Base-by-base conservation (phyloP, 805 yeast genomes). In the Starmerella sp. region DNA sequence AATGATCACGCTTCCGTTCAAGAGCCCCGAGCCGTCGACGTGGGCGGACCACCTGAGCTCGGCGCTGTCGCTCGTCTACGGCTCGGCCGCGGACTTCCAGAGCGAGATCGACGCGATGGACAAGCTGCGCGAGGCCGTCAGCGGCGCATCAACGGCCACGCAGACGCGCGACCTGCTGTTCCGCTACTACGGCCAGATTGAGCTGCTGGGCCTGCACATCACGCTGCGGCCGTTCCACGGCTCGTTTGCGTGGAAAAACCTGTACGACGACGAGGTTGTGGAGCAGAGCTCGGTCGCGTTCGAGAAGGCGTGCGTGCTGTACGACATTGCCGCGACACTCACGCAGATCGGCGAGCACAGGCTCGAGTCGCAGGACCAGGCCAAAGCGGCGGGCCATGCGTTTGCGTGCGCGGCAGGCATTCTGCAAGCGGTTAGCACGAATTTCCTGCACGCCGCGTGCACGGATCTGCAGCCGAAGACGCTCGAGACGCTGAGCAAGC, bases 371-470 rank as follows among this genome's bases (percentile, higher is more conserved):
- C 43, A 62, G 15, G 68, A 63, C 31, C 62, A 62, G 29, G 52
- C 42, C 11, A 46, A 66, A 37, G 46, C 54, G 9, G 74, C 88
- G 0, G 75, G 82, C 57, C 78, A 77, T 41, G 68, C 73, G 49
- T 78, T 84, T 63, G 87, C 87, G 57, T 82, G 81, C 55, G 81
- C 96, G 1, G 84, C 93, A 5, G 95, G 96, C 1, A 76, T 88
- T 34, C 84, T 78, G 64, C 76, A 78, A 57, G 86, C 79, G 61
- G 73, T 90, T 30, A 76, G 83, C 45, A 91, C 85, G 61, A 86
- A 84, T 68, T 91, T 91, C 68, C 71, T 89, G 48, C 93, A 90
- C 69, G 91, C 96, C 0, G 96, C 97, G 0, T 80, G 89, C 4
- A 72, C 76, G 5, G 98, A 91, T 68, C 71, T 90, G 50, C 74